Percentiles rank a stretch among this genome's conserved stretches.
These are phyloP conservation scores for Rhodotorula graminis DNA, from an alignment of 768 basidiomycete genomes.

Conservation along the genomic window DNA sequence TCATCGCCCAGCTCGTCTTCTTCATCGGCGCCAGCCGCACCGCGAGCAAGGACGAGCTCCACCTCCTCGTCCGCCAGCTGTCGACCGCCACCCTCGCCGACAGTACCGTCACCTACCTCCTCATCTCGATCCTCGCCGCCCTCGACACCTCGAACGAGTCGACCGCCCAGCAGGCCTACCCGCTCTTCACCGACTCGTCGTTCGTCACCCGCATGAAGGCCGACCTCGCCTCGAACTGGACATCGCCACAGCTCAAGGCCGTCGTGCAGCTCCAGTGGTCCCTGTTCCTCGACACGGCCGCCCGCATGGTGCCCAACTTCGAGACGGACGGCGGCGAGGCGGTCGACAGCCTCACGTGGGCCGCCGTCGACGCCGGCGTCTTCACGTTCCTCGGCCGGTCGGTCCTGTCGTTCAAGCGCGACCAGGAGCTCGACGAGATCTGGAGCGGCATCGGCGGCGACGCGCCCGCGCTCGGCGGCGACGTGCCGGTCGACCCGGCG, in stretches of 20 bases:
- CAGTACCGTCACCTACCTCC: constrained; percentile 60
- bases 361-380: constrained; percentile 74
- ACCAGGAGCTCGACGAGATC: constrained; percentile 50
- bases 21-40: constrained; percentile 33
- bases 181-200: constrained; percentile 24
- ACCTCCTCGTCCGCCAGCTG: constrained; percentile 35
- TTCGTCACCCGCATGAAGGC: constrained; percentile 30
- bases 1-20: constrained; percentile 39
- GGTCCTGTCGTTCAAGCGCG: constrained; percentile 58
- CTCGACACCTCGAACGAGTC: constrained; percentile 55
- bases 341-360: constrained; percentile 74
- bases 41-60: constrained; percentile 27
- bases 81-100: constrained; percentile 57
- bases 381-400: constrained; percentile 66
- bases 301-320: constrained; percentile 62
- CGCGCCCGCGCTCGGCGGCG: constrained; percentile 18
- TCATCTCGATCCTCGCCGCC: constrained; percentile 61
- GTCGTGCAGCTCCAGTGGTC: constrained; percentile 80
- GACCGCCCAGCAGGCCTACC: constrained; percentile 46
- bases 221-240: constrained; percentile 32
- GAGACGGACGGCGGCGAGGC: constrained; percentile 63
- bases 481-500: constrained; percentile 44
- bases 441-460: constrained; percentile 23
- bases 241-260: constrained; percentile 60
- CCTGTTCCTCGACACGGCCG: constrained; percentile 69